Evolutionary conservation across 306 rosid species (phyloP).

Genomic region (Corylus americana): DNA sequence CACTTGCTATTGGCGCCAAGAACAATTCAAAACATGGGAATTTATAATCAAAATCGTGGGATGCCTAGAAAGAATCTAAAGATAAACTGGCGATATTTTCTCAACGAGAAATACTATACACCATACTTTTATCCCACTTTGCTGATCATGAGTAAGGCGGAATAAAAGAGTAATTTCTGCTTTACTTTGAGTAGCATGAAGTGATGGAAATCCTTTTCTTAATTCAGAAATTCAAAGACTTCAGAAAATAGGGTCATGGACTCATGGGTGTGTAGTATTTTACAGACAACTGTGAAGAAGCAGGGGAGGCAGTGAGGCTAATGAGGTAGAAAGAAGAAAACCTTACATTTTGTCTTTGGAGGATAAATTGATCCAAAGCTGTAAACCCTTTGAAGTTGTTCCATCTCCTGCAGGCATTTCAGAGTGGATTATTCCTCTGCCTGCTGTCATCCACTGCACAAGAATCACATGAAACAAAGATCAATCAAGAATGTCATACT

Average conservation of each 20-base stretch:
- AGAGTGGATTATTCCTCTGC: constrained; percentile 94
- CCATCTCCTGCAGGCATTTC: constrained; percentile 93
- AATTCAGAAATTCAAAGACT: not conserved
- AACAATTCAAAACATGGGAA: too few species aligned
- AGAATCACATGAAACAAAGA: not conserved
- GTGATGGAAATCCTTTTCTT: not conserved
- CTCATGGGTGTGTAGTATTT: too few species aligned
- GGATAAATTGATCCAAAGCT: constrained; percentile 91
- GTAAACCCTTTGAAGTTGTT: constrained; percentile 69
- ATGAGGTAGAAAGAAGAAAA: not conserved
- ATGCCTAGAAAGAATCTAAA: too few species aligned
- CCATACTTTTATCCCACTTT: too few species aligned
- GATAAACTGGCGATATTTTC: too few species aligned
- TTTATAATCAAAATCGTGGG: too few species aligned
- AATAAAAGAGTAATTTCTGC: too few species aligned
- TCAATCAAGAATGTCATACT: not conserved
- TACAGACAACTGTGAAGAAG: not conserved
- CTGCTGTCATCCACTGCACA: constrained; percentile 97
- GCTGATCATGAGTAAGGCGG: too few species aligned
- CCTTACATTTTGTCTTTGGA: constrained; percentile 75
- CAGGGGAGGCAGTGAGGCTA: not conserved
- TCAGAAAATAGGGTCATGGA: not conserved
- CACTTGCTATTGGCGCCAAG: too few species aligned
- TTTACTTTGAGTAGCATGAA: not conserved
- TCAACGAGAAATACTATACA: too few species aligned